Conservation (phyloP, 2,329 filamentous ascomycete species). For the Scedosporium aurantiacum region DNA sequence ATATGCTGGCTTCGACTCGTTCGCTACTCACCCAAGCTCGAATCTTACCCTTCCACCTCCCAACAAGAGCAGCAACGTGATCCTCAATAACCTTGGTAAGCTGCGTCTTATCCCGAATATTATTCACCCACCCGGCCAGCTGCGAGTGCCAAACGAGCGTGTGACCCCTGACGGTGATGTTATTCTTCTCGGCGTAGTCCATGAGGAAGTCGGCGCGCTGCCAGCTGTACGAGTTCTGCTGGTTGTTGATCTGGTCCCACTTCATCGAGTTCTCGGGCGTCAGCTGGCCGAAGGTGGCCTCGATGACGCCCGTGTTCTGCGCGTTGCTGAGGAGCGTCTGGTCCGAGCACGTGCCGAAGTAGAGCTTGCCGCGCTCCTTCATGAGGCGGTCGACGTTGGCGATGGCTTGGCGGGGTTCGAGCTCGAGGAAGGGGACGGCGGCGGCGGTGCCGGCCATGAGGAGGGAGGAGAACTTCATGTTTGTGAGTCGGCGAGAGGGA, state of each 20-base stretch:
- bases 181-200: slow-evolving; percentile 43
- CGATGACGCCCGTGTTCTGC: slow-evolving; percentile 42
- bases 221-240: slow-evolving; percentile 43
- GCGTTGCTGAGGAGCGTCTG: slow-evolving; percentile 37
- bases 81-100: slow-evolving; percentile 46
- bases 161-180: slow-evolving; percentile 52
- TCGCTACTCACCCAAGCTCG: slow-evolving; percentile 33
- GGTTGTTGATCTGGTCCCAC: slow-evolving; percentile 47
- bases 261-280: slow-evolving; percentile 63
- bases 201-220: slow-evolving; percentile 46
- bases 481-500: background rate
- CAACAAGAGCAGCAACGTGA: slow-evolving; percentile 48
- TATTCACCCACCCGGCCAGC: slow-evolving; percentile 47
- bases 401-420: slow-evolving; percentile 7
- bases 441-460: slow-evolving; percentile 5
- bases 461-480: slow-evolving; percentile 1
- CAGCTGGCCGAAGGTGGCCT: slow-evolving; percentile 49
- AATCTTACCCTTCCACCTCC: slow-evolving; percentile 52
- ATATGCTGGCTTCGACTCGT: background rate
- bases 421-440: slow-evolving; percentile 6
- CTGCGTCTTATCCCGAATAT: slow-evolving; percentile 37
- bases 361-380: slow-evolving; percentile 42
- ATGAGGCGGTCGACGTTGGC: slow-evolving; percentile 2
- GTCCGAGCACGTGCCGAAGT: slow-evolving; percentile 50
- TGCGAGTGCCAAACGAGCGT: slow-evolving; percentile 56